Evolutionary conservation across 2,329 filamentous ascomycete genomes (phyloP), one percentile per base, ranked within the genome.

Genomic region (Trichoderma sp.): DNA sequence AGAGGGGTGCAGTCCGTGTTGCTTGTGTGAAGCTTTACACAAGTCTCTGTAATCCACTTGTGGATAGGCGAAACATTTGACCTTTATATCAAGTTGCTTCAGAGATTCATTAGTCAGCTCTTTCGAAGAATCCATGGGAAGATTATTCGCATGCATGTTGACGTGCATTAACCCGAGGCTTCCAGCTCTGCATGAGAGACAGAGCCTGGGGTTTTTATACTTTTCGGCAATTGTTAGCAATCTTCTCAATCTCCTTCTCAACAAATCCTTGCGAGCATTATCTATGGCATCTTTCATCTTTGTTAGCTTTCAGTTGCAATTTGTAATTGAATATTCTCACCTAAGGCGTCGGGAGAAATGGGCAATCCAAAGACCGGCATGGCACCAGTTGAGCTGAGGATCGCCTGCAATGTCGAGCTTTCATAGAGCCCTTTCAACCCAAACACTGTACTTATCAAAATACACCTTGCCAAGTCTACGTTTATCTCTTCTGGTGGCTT

Each of bases 381-480:
- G 6, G 5, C 5, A 6, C 50, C 50, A 14, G n/a, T 56, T 21
- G n/a, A 56, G 50, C 50, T 21, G 21, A 56, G 50, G n/a, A 56
- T 24, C 50, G 50, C 50, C 21, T 56, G 50, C 5, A 56, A 14
- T 4, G 50, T 56, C n/a, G 50, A 24, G 50, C 50, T 18, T 12
- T 16, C 24, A 29, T 63, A 75, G 7, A 29, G 14, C 3, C 38
- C 12, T 8, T 11, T 8, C 1, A 33, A 35, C 11, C n/a, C 18
- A 31, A 75, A 75, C n/a, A 75, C 72, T 24, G 35, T 53, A 29
- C 53, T 50, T n/a, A 76, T 74, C 2, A 79, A 45, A 31, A 79
- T 77, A 24, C 64, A 73, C 12, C 59, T 38, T 3, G 64, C 41
- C n/a, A 79, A 69, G 21, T 75, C 73, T 60, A 9, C 5, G 8